Percentiles rank a stretch among this genome's conserved stretches.
Evolutionary conservation across 2,329 filamentous ascomycete genomes (phyloP).

Genomic region (Sphaerulina vaccinii): DNA sequence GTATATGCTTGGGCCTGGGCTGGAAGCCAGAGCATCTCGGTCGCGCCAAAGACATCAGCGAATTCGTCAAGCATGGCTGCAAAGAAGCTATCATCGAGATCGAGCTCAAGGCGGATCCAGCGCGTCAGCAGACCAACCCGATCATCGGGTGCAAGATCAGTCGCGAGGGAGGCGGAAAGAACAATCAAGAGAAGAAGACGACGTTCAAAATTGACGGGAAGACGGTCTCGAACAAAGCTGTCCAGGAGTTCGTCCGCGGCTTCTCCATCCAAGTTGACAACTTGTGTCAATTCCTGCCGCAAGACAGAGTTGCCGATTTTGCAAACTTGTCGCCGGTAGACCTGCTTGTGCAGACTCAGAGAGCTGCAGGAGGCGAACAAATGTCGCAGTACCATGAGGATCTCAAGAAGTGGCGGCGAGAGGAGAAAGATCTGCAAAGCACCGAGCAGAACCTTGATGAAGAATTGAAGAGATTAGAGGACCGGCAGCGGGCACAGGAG

Average conservation of each 20-base stretch:
- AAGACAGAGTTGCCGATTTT: conserved; percentile 94
- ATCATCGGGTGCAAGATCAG: conserved; percentile 74
- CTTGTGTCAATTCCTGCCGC: conserved; percentile 92
- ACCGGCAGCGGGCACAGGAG: conserved; percentile 70
- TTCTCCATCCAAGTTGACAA: conserved; percentile 97
- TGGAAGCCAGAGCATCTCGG: conserved; percentile 80
- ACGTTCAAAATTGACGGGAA: conserved; percentile 75
- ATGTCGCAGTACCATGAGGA: conserved; percentile 76
- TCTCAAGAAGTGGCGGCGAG: conserved; percentile 67
- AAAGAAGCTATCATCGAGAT: conserved; percentile 81
- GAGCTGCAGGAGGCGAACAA: conserved; percentile 78
- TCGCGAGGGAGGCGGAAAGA: conserved; percentile 58
- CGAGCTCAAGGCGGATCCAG: conserved; percentile 69
- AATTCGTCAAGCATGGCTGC: conserved; percentile 90
- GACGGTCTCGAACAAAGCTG: conserved; percentile 58
- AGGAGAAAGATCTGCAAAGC: conserved; percentile 58
- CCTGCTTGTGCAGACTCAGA: conserved; percentile 78
- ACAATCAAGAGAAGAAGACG: conserved; percentile 59
- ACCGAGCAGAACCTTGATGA: conserved; percentile 61
- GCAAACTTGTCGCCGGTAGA: conserved; percentile 78
- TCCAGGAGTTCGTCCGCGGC: conserved; percentile 65
- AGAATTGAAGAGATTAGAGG: conserved; percentile 65
- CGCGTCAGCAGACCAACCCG: conserved; percentile 61
- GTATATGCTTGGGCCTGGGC: conserved; percentile 88
- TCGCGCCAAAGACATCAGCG: conserved; percentile 76